Percentiles rank a stretch among this genome's conserved stretches.
phyloP scores from a whole-genome alignment of 768 basidiomycete genomes.

The Coprinellus aureogranulatus region DNA sequence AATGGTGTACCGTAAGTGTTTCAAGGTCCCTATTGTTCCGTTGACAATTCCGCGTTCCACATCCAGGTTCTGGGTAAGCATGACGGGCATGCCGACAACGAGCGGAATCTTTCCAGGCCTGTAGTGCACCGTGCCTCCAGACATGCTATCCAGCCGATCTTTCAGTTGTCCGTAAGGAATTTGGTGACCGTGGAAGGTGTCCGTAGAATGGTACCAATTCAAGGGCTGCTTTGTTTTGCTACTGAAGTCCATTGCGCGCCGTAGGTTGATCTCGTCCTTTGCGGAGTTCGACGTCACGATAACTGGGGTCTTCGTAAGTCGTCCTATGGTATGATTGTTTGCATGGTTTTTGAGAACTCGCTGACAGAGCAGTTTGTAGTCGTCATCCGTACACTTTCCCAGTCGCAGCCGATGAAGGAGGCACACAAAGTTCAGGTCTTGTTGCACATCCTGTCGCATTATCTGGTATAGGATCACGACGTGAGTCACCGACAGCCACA shows the following conservation, averaged over 20 bases:
- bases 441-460: neutral
- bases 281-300: slow-evolving; percentile 3
- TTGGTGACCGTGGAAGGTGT: neutral
- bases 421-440: neutral
- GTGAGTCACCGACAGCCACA: neutral
- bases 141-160: neutral
- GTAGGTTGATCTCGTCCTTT: slow-evolving; percentile 12
- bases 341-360: neutral
- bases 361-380: neutral
- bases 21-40: slow-evolving; percentile 21
- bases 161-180: neutral
- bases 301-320: slow-evolving; percentile 4
- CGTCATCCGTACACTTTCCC: neutral
- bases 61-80: slow-evolving; percentile 30
- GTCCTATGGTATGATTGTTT: neutral
- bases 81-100: slow-evolving; percentile 31
- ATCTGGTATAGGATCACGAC: neutral
- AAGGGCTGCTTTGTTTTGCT: neutral
- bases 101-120: slow-evolving; percentile 12
- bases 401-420: neutral
- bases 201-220: slow-evolving; percentile 15
- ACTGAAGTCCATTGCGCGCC: neutral
- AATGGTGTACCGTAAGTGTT: slow-evolving; percentile 15
- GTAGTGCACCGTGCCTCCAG: slow-evolving; percentile 4
- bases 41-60: slow-evolving; percentile 29